Base-by-base conservation (phyloP, 345 rosid genomes). In the Linum trigynum region DNA sequence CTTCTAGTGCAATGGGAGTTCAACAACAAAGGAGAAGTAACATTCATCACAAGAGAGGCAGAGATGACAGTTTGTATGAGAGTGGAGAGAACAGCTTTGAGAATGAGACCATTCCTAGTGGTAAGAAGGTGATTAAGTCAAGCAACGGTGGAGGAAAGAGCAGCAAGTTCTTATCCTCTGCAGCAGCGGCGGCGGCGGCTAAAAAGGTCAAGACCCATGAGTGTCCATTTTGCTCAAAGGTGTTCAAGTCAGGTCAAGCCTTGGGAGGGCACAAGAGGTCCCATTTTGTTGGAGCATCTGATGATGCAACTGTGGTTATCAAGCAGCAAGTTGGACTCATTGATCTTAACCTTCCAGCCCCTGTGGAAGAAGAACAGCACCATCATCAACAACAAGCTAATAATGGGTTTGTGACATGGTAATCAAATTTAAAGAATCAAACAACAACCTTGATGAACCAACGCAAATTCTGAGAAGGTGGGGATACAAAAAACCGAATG, bases 181-280 rank as follows among this genome's bases (percentile, higher is more conserved):
- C 67, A 38, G 73, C 72, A 60, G 81, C 14, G n/a, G 58, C 67
- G 35, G 73, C 72, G 58, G 81, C 14, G n/a, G 65, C 69, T 1
- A 85, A 80, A 82, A 88, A 77, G 53, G 79, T 63, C 69, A 84
- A 84, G 74, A 81, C 84, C 7, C 98, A 92, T 11, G 89, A 86
- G 74, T 92, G 98, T 65, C 97, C 97, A 2, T 84, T 92, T 73
- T 92, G 97, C 78, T 86, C 70, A 65, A 86, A 84, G 78, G 87
- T 86, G 61, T 92, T 92, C 76, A 80, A 78, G 74, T 92, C 98
- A 36, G 98, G 95, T 61, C 98, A 92, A 67, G 98, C 98, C 16
- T 76, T 92, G 68, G 98, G 95, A 45, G 97, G 98, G 39, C 98
- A 92, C 75, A 92, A 92, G 83, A 83, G 97, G 81, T 89, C 98